Conservation (phyloP, 1,284 basidiomycete genomes). For the Leccinum pachyderme region DNA sequence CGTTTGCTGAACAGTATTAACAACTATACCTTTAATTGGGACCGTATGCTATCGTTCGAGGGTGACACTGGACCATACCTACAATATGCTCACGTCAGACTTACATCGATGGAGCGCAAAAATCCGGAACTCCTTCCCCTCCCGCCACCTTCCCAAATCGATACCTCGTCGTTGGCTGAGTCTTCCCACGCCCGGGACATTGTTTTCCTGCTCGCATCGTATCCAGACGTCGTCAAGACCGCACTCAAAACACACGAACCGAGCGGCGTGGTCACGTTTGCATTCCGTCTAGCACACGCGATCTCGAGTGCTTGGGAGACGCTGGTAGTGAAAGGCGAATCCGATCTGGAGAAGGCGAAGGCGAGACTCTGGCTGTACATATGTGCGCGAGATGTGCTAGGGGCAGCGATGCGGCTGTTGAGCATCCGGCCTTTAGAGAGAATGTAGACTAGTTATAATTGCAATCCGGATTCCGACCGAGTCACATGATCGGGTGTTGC, state of each 20-base stretch:
- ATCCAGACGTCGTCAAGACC: slow-evolving; percentile 87
- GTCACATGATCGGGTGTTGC: too few relatives aligned
- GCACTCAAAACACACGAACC: slow-evolving; percentile 89
- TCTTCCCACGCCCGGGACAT: slow-evolving; percentile 85
- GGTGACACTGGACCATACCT: slow-evolving; percentile 96
- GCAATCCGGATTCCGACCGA: too few relatives aligned
- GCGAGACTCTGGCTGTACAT: slow-evolving; percentile 93
- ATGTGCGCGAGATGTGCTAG: slow-evolving; percentile 86
- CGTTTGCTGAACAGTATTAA: slow-evolving; percentile 65
- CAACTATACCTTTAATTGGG: slow-evolving; percentile 96
- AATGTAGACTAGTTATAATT: slow-evolving; percentile 60
- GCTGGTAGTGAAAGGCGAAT: slow-evolving; percentile 80
- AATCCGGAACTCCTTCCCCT: slow-evolving; percentile 88
- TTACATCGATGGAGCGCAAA: slow-evolving; percentile 91
- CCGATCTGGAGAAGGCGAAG: slow-evolving; percentile 72
- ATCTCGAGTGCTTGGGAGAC: slow-evolving; percentile 90
- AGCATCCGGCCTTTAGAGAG: slow-evolving; percentile 88
- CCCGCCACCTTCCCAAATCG: slow-evolving; percentile 64
- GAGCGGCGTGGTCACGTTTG: slow-evolving; percentile 82
- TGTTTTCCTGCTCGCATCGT: slow-evolving; percentile 81
- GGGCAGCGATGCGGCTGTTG: slow-evolving; percentile 82
- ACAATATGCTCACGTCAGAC: slow-evolving; percentile 95
- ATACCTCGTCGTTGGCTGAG: slow-evolving; percentile 66
- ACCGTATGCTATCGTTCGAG: slow-evolving; percentile 94
- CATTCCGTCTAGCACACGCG: slow-evolving; percentile 75